Conservation (phyloP, 1,284 basidiomycete genomes). For the Sporisorium graminicola region DNA sequence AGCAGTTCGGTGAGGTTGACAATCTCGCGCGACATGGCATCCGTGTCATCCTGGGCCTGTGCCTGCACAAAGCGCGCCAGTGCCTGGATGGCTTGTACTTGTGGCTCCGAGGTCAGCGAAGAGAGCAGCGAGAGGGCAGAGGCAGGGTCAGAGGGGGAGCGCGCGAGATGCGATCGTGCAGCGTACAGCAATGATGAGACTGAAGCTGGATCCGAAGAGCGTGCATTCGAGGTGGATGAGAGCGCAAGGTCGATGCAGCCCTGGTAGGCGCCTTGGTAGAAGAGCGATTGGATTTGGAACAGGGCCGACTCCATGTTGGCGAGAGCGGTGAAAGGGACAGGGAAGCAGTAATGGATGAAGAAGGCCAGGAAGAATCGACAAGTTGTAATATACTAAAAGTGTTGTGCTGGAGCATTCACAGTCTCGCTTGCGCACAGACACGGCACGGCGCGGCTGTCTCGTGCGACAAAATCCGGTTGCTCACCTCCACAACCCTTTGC, state of each 20-base stretch:
- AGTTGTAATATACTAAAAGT: slow-evolving; percentile 9
- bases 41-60: slow-evolving; percentile 24
- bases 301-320: slow-evolving; percentile 50
- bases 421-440: not conserved
- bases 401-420: slow-evolving; percentile 19
- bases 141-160: slow-evolving; percentile 45
- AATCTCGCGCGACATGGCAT: slow-evolving; percentile 43
- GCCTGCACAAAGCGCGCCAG: slow-evolving; percentile 61
- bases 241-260: slow-evolving; percentile 61
- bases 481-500: slow-evolving; percentile 5
- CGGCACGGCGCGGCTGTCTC: slow-evolving; percentile 9
- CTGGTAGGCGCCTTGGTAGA: slow-evolving; percentile 66
- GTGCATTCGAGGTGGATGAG: slow-evolving; percentile 32
- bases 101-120: slow-evolving; percentile 33
- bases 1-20: slow-evolving; percentile 61
- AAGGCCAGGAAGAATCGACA: not conserved
- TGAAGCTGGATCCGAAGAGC: slow-evolving; percentile 41
- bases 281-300: slow-evolving; percentile 64
- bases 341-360: not conserved
- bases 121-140: slow-evolving; percentile 56
- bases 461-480: slow-evolving; percentile 18
- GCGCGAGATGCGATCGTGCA: slow-evolving; percentile 62
- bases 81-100: slow-evolving; percentile 52
- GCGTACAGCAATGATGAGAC: slow-evolving; percentile 60
- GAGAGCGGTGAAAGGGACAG: not conserved